Base-by-base conservation (phyloP, 2,329 filamentous ascomycete species). In the Fulvia fulva region DNA sequence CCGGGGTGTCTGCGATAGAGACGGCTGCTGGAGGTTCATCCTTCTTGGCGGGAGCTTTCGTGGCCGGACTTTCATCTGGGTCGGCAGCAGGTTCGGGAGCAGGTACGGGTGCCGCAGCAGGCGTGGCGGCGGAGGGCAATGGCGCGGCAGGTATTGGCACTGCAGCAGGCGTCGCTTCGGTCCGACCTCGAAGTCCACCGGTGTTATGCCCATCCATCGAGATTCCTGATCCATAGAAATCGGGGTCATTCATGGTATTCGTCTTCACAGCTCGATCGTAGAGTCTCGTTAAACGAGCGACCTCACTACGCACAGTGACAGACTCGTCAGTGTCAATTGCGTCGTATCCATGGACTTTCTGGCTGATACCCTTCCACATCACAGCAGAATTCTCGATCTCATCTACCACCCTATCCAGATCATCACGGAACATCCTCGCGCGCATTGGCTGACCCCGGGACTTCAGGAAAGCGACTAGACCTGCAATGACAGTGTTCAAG, bases 301-400 rank as follows among this genome's bases (percentile, higher is more conserved):
- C 69, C 55, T 72, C 70, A 53, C 70, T 74, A 1, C 76, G 64
- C 0, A 78, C 75, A n/a, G 74, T 78, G 30, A 78, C 75, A 5
- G 65, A 61, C 23, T 76, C 73, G 32, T 77, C 76, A 2, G 73
- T 76, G 53, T 77, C 75, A 44, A 79, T 76, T 41, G 77, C 76
- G 56, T 77, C 74, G 62, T 78, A 79, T 11, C 77, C 77, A 55
- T 79, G 75, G 11, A 74, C 68, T 2, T 69, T 69, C n/a, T 70
- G 70, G 32, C 69, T 69, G 32, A 79, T 78, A 16, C 76, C 77
- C 28, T 75, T 64, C 76, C 76, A 76, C 74, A 76, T 76, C 19
- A 72, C 67, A 14, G 74, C 74, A 2, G 70, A 73, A 46, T 74
- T 75, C 60, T 76, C 73, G 55, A 76, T 75, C 67, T 76, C 74